Conservation (phyloP, 495 filamentous ascomycete genomes). For the Aspergillus funiculosus region DNA sequence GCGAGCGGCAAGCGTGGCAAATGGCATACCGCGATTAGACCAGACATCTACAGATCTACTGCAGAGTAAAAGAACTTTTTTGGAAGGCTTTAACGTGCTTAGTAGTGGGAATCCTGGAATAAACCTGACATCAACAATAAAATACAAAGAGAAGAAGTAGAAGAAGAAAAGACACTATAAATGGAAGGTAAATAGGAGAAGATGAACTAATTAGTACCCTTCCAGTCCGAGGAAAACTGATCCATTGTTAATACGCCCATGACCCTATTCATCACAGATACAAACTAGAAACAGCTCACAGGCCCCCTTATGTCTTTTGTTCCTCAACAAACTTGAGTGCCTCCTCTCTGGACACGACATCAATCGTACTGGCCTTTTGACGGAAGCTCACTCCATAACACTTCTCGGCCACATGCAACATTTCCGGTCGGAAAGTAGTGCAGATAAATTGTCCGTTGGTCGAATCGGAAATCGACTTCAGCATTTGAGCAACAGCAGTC, state of each 20-base stretch:
- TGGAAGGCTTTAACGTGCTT: conserved; percentile 9
- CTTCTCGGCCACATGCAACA: conserved; percentile 91
- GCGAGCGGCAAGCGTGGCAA: no score
- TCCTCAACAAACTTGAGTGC: conserved; percentile 93
- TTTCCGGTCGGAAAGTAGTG: conserved; percentile 97
- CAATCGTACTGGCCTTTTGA: conserved; percentile 88
- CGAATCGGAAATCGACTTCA: conserved; percentile 65
- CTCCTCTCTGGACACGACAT: conserved; percentile 79
- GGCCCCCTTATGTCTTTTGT: conserved; percentile 41
- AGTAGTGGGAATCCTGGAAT: conserved; percentile 24
- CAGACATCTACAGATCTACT: background rate
- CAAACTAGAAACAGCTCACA: background rate
- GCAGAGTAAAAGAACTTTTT: background rate
- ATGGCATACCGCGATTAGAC: conserved; percentile 2
- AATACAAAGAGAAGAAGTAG: conserved; percentile 8
- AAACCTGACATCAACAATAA: conserved; percentile 7
- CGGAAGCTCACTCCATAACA: conserved; percentile 94
- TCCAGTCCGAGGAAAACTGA: conserved; percentile 6
- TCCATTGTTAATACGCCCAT: conserved; percentile 18
- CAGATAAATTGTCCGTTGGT: conserved; percentile 68
- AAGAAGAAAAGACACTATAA: background rate
- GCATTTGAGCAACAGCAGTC: conserved; percentile 84
- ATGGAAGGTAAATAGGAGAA: conserved; percentile 1
- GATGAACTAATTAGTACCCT: conserved; percentile 1
- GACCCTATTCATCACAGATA: conserved; percentile 14